Base-by-base conservation (phyloP, 768 basidiomycete species). In the Boletellus emodensis region DNA sequence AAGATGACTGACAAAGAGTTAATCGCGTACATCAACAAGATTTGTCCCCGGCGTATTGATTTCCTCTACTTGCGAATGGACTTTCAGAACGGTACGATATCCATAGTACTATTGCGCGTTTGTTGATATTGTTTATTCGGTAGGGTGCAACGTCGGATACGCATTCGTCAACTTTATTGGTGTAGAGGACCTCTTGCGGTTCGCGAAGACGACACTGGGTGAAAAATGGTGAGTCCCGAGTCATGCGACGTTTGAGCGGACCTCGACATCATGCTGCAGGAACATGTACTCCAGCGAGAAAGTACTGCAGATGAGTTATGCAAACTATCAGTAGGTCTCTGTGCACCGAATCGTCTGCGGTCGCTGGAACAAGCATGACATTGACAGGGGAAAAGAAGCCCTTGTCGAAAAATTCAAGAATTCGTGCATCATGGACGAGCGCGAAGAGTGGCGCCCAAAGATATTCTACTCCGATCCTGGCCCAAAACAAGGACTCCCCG, bases 261-360 rank as follows among this genome's bases (percentile, higher is more conserved):
- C 9, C 11, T 39, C 51, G 35, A 59, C 39, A 47, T 30, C 46
- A 20, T 53, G 45, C 17, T 20, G 14, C 64, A 91, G 89, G 90
- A 93, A 94, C 63, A 84, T 90, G 83, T 93, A 90, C 64, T 87
- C 87, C 9, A 91, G 89, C 53, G 89, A 94, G 68, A 94, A 94
- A 62, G 84, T 92, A 9, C 69, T 93, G 46, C 87, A 93, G 60
- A 90, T 93, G 85, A 87, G 86, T 57, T 94, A 93, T 63, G 93
- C 92, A 3, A 93, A 90, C 58, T 92, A 90, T 61, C 91, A 94
- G 90, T 91, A 54, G 46, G 88, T 76, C n/a, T 30, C 45, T 40
- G 40, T 24, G 30, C 12, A n/a, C 26, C 15, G 13, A 40, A 18
- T 41, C 49, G 13, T 18, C 39, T 18, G 52, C 59, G 48, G 24